Percentiles rank a stretch among this genome's conserved stretches.
Evolutionary conservation across 2,329 filamentous ascomycete genomes (phyloP).

Genomic region (Pseudocercospora vitis): DNA sequence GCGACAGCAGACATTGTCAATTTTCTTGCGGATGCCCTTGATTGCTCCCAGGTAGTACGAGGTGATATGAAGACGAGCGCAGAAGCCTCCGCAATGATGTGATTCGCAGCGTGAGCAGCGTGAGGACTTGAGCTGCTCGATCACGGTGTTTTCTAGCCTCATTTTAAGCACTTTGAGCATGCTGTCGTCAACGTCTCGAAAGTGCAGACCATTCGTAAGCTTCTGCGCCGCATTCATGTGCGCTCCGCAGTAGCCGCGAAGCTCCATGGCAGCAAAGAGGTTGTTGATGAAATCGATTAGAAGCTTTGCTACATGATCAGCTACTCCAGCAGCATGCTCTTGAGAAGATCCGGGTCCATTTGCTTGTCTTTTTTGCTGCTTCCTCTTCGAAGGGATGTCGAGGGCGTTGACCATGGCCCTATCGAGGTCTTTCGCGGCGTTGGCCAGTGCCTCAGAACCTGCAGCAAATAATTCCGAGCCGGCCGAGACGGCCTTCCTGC

Average conservation of each 20-base stretch:
- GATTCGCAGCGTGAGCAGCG: slow-evolving; percentile 12
- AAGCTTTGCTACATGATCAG: slow-evolving; percentile 23
- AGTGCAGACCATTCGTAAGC: slow-evolving; percentile 5
- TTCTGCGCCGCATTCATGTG: background rate
- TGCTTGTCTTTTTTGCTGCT: background rate
- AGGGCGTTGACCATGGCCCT: background rate
- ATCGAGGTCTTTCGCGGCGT: background rate
- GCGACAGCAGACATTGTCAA: slow-evolving; percentile 15
- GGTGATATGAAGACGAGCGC: slow-evolving; percentile 10
- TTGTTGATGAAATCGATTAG: slow-evolving; percentile 24
- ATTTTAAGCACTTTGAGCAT: slow-evolving; percentile 19
- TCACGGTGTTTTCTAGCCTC: slow-evolving; percentile 10
- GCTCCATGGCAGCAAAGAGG: slow-evolving; percentile 23
- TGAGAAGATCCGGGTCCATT: background rate
- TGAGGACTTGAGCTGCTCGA: slow-evolving; percentile 8
- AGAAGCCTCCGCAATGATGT: slow-evolving; percentile 16
- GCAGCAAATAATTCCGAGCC: slow-evolving; percentile 5
- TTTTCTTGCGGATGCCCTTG: slow-evolving; percentile 8
- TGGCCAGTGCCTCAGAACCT: background rate
- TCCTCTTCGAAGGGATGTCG: background rate
- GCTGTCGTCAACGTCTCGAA: slow-evolving; percentile 21
- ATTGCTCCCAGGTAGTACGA: slow-evolving; percentile 12
- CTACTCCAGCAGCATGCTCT: slow-evolving; percentile 6
- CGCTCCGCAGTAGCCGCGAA: slow-evolving; percentile 16
- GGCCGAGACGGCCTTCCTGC: background rate